Evolutionary conservation across 768 basidiomycete genomes (phyloP).

Genomic region (Boletus edulis): DNA sequence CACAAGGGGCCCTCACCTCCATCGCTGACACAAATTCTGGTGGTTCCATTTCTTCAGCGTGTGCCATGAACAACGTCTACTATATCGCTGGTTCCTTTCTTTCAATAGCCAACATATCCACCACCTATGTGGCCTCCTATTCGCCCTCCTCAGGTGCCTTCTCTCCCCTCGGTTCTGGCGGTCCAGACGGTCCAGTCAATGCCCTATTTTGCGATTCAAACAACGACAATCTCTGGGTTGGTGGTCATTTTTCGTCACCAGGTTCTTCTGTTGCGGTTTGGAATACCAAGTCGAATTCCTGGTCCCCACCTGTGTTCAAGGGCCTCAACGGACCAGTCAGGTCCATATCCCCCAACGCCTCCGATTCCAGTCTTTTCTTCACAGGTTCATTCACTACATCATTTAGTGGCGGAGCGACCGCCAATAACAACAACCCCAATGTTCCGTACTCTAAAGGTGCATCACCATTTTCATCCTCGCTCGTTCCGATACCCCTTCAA

Average conservation of each 20-base stretch:
- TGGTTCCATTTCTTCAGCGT: slow-evolving; percentile 74
- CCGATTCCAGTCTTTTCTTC: slow-evolving; percentile 76
- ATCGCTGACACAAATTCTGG: slow-evolving; percentile 80
- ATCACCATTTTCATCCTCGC: slow-evolving; percentile 84
- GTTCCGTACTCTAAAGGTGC: slow-evolving; percentile 81
- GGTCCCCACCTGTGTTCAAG: slow-evolving; percentile 78
- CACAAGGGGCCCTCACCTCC: slow-evolving; percentile 62
- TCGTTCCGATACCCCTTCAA: slow-evolving; percentile 74
- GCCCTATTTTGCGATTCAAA: slow-evolving; percentile 75
- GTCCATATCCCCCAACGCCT: slow-evolving; percentile 74
- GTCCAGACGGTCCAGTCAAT: slow-evolving; percentile 73
- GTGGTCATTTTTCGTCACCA: slow-evolving; percentile 72
- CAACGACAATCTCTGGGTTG: slow-evolving; percentile 70
- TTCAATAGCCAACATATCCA: slow-evolving; percentile 56
- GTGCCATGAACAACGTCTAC: slow-evolving; percentile 62
- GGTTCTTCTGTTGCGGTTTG: slow-evolving; percentile 69
- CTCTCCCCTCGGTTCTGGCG: slow-evolving; percentile 58
- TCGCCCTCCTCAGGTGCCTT: slow-evolving; percentile 55
- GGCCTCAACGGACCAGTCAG: slow-evolving; percentile 72
- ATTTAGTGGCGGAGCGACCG: slow-evolving; percentile 52
- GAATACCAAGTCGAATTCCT: slow-evolving; percentile 58
- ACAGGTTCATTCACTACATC: slow-evolving; percentile 83
- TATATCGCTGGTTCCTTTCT: slow-evolving; percentile 87
- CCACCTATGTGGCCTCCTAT: slow-evolving; percentile 78
- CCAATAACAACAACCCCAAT: slow-evolving; percentile 77